Conservation (phyloP, 108 stramenopile genomes). For the Conticribra weissflogii region DNA sequence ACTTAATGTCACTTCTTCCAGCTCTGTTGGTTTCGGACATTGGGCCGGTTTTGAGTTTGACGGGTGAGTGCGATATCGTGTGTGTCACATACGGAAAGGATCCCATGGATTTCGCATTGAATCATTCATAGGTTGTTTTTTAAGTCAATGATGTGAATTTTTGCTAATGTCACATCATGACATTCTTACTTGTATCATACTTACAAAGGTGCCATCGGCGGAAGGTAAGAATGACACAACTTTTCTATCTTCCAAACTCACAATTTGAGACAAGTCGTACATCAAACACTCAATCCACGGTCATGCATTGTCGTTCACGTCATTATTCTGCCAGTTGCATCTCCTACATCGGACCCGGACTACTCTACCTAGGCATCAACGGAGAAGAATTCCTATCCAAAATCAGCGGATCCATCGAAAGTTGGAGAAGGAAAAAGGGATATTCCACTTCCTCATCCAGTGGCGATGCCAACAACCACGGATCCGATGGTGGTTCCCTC, state of each 20-base stretch:
- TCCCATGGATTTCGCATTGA: too few species aligned
- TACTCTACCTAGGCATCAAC: conserved; percentile 77
- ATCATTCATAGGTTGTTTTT: too few species aligned
- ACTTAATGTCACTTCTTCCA: conserved; percentile 66
- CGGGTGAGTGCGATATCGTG: too few species aligned
- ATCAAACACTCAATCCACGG: too few species aligned
- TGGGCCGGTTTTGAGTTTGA: conserved; percentile 80
- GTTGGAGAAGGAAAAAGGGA: conserved; percentile 19
- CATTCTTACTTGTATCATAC: too few species aligned
- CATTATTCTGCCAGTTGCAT: conserved; percentile 36
- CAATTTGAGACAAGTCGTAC: too few species aligned
- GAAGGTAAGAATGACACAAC: conserved; percentile 33
- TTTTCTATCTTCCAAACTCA: too few species aligned
- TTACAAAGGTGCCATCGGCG: conserved; percentile 78
- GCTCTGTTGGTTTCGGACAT: conserved; percentile 77
- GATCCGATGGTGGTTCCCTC: neutral
- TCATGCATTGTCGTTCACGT: too few species aligned
- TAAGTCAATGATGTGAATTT: too few species aligned
- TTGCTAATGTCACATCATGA: too few species aligned
- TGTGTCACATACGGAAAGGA: too few species aligned
- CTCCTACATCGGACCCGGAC: conserved; percentile 77
- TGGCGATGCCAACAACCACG: conserved; percentile 6
- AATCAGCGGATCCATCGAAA: conserved; percentile 24
- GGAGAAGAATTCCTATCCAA: conserved; percentile 64
- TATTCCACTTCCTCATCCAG: neutral